Evolutionary conservation across 2,329 filamentous ascomycete species (phyloP).

Genomic region (Fusarium bulbicola): DNA sequence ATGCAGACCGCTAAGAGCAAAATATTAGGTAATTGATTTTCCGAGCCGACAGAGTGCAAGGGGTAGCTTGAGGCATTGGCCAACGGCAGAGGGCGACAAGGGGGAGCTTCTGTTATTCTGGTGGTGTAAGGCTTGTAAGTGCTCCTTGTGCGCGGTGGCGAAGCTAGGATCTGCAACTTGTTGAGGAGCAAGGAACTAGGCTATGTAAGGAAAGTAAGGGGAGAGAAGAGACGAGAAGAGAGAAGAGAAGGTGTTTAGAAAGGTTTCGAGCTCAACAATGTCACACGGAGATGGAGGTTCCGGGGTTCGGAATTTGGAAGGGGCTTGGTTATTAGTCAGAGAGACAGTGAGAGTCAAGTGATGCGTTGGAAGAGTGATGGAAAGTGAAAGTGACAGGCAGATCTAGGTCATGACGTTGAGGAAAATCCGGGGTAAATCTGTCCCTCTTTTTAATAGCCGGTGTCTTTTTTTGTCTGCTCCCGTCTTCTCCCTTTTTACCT

Average conservation of each 20-base stretch:
- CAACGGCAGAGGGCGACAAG: conserved; percentile 18
- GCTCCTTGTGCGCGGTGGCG: conserved; percentile 17
- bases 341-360: conserved; percentile 7
- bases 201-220: conserved; percentile 30
- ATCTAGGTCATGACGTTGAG: conserved; percentile 30
- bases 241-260: not conserved
- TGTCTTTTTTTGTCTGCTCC: not conserved
- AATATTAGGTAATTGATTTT: conserved; percentile 38
- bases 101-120: conserved; percentile 2
- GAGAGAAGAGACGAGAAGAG: conserved; percentile 1
- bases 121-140: conserved; percentile 29
- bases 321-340: not conserved
- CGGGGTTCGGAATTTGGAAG: conserved; percentile 20
- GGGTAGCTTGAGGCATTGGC: conserved; percentile 31
- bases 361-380: conserved; percentile 16
- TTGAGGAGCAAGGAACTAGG: conserved; percentile 24
- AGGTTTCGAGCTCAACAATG: not conserved
- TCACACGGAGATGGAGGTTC: conserved; percentile 16
- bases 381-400: not conserved
- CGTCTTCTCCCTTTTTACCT: not conserved
- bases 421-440: conserved; percentile 39
- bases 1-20: conserved; percentile 37
- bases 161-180: conserved; percentile 28
- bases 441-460: conserved; percentile 19
- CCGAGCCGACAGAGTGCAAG: conserved; percentile 21